Evolutionary conservation across 345 rosid species (phyloP), one percentile per base, ranked within the genome.

Genomic region (Eucalyptus regnans): DNA sequence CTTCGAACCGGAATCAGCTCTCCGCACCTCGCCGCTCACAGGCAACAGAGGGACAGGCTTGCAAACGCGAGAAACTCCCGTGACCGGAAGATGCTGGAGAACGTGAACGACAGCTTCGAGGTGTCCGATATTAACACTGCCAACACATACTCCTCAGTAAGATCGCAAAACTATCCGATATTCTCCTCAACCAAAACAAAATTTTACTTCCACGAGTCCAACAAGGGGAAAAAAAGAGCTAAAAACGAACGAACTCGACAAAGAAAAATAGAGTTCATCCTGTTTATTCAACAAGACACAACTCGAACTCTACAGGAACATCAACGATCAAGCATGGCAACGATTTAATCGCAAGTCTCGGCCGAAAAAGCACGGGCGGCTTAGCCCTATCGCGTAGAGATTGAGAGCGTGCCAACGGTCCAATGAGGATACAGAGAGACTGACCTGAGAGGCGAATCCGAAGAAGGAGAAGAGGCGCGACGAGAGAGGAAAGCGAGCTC

Each of bases 51-150:
- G 93, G 31, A 96, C 54, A 25, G 95, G 93, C 91, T 96, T 95
- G 92, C 98, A 97, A 84, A 95, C 98, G 10, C 99, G 96, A 1
- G 99, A 95, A 89, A 96, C 97, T 64, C 95, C 98, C 25, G 92
- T 90, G 46, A 96, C 87, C 18, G 85, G 94, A 25, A 98, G 96
- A 68, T 91, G 95, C 29, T 90, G 95, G 17, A 97, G 94, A 80
- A 97, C 86, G 79, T 90, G 89, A 86, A 96, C 89, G 6, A 96
- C 94, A 62, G 98, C 96, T 88, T 97, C 99, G 31, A 96, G 90
- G 89, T 97, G 96, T 37, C 99, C 99, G 52, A 95, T 92, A 93
- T 97, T 96, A 87, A 91, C 91, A 86, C 99, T 96, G 94, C 86
- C 89, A 64, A 64, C 46, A 48, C 50, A 86, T 13, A 44, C 31